Conservation (phyloP, 768 basidiomycete species). For the Fomitopsis serialis region DNA sequence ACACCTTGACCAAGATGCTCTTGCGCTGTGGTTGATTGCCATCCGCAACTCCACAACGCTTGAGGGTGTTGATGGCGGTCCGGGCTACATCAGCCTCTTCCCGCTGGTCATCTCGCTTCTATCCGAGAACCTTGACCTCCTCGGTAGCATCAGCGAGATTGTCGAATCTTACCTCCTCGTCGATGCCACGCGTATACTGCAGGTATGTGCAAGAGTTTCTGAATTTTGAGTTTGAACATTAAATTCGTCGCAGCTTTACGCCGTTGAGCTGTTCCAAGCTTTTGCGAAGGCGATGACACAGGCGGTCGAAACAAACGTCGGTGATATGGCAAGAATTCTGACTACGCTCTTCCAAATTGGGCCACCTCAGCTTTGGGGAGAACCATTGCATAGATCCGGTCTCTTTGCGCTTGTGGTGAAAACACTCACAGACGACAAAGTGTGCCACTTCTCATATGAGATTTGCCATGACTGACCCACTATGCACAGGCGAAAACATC, state of each 20-base stretch:
- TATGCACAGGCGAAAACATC: slow-evolving; percentile 33
- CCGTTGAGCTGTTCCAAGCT: slow-evolving; percentile 52
- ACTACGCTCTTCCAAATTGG: slow-evolving; percentile 58
- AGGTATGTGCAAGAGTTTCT: slow-evolving; percentile 36
- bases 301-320: slow-evolving; percentile 49
- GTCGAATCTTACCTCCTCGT: slow-evolving; percentile 78
- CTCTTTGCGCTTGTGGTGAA: slow-evolving; percentile 62
- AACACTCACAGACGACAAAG: slow-evolving; percentile 62
- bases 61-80: slow-evolving; percentile 38
- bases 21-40: slow-evolving; percentile 69
- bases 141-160: slow-evolving; percentile 62
- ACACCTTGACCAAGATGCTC: slow-evolving; percentile 73
- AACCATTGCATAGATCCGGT: slow-evolving; percentile 66
- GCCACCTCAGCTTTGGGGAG: slow-evolving; percentile 64
- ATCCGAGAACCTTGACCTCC: slow-evolving; percentile 63
- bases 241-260: slow-evolving; percentile 38
- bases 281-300: slow-evolving; percentile 47
- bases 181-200: slow-evolving; percentile 54
- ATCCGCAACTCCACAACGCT: slow-evolving; percentile 60
- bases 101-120: slow-evolving; percentile 59
- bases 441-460: slow-evolving; percentile 21
- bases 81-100: slow-evolving; percentile 58
- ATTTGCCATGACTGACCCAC: neutral
- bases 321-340: slow-evolving; percentile 55
- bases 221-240: neutral